Evolutionary conservation across 225 moss, liverwort and hornwort species (phyloP), one percentile per base, ranked within the genome.

Genomic region (Anthoceros angustus): DNA sequence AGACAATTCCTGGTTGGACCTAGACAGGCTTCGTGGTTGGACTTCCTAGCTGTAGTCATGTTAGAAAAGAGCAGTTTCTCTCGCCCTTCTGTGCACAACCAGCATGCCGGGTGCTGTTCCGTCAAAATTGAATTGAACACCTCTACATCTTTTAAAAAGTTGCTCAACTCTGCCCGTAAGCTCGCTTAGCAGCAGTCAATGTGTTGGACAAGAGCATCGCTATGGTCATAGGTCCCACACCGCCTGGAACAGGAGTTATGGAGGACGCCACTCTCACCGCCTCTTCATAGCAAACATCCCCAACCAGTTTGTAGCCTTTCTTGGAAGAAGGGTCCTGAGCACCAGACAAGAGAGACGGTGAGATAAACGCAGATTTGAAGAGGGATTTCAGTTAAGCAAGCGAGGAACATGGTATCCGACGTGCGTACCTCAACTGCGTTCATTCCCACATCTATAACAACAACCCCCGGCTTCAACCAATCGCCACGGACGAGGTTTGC

Each of bases 171-270:
- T 32, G 32, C 32, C 80, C 79, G 39, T 76, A 85, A 14, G 87
- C 71, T 71, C 81, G 74, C 74, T 84, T 87, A 8, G 93, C 90
- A 42, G 93, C 87, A 50, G 82, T 86, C 42, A 90, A 72, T 12
- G 93, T 93, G 63, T 93, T 93, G n/a, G 84, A 77, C 39, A 93
- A 79, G 60, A 93, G 84, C 93, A 93, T 93, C 15, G 93, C 93
- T 63, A 93, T 93, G 23, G 93, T 93, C 90, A 90, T 86, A 12
- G 90, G 93, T 18, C 93, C 90, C 6, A 93, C 93, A 50, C 93
- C 93, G 42, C 93, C 93, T 4, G 90, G 93, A 68, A 90, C 93
- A 42, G 93, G 93, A 63, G 90, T 93, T 64, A 93, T 90, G 62
- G 80, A 80, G 39, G 93, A 93, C 32, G 93, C 93, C 9, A 93